Evolutionary conservation across 192 early-diverging fungal species (phyloP), one percentile per base, ranked within the genome.

Genomic region (Backusella mclennaniae): DNA sequence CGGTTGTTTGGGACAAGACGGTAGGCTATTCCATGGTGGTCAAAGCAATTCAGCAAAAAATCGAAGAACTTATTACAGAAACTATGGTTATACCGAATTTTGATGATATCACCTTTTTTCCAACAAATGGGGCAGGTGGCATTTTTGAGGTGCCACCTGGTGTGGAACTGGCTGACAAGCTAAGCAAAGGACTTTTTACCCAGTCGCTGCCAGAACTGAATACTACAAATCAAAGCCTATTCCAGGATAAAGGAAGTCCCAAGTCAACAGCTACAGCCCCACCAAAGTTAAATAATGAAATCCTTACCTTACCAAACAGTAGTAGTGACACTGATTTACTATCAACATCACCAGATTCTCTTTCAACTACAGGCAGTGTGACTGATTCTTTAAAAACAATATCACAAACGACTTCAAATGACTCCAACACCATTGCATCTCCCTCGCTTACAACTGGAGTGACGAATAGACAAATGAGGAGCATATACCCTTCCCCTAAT

Each of bases 101-200:
- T 90, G 96, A 98, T 80, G 94, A 97, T 78, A 89, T 90, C 0
- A 87, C 90, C 6, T 97, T 98, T 81, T 96, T 94, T 86, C 82
- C 88, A 35, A 86, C 90, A 6, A 46, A 82, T 66, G 87, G 89
- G 17, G 78, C 77, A 1, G 88, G 91, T 19, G 93, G 89, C 0
- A 88, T 94, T 26, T 87, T 91, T 78, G 88, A 84, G 46, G 82
- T 79, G 0, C 75, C 21, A 67, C 35, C 21, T 33, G 19, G 56
- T 9, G 23, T 41, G 8, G 17, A 7, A 33, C 39, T 14, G 9
- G 38, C 7, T 17, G 56, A 53, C 23, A 42, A 38, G 33, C 49
- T n/a, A 11, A 31, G 59, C 70, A 80, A 26, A 21, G 67, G 29
- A 26, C 39, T 36, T 46, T 77, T 76, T 1, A 66, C 41, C 23